Evolutionary conservation across 768 basidiomycete species (phyloP), one percentile per base, ranked within the genome.

Genomic region (Boletus tomentosulus): DNA sequence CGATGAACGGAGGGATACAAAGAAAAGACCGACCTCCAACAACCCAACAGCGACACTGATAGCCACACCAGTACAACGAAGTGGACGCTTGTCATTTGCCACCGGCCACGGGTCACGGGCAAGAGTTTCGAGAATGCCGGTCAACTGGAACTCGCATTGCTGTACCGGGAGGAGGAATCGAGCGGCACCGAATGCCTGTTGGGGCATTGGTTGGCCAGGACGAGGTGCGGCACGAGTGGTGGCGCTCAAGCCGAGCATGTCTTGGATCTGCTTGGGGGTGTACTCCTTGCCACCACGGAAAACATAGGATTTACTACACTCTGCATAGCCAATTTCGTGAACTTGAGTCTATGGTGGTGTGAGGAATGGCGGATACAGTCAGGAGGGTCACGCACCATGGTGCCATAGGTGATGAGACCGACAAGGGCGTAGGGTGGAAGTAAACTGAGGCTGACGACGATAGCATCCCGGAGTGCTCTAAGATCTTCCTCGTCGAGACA

Each of bases 201-300:
- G 83, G 5, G 88, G 87, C 72, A 87, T 78, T 7, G 89, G 86
- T 59, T 92, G 89, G 2, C 89, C 92, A 6, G 90, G 88, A 38
- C 90, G 89, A 48, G 91, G 91, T 3, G 90, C 89, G 19, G 89
- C 90, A 24, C 90, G 87, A 59, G 84, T 81, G 58, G 85, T 84
- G 3, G 87, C 79, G 64, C 81, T 85, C 46, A 68, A 80, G 25
- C 89, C 92, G 39, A 98, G 88, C 95, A 99, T 98, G 63, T 98
- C 96, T 71, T 93, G 91, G 60, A 98, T 98, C 60, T 97, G 93
- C 75, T 98, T 98, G 38, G 91, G 85, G 51, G 85, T 73, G 68
- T 99, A 98, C 63, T 99, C 97, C 72, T 98, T 99, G 12, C 87
- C 90, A 42, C 97, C 97, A 27, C 96, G 88, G 85, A 99, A 99